A percentile compares a stretch with the other conserved stretches of the same genome.
These are phyloP conservation scores for Cadophora gregata DNA, from an alignment of 2,329 filamentous ascomycete species.

Conservation along the genomic window DNA sequence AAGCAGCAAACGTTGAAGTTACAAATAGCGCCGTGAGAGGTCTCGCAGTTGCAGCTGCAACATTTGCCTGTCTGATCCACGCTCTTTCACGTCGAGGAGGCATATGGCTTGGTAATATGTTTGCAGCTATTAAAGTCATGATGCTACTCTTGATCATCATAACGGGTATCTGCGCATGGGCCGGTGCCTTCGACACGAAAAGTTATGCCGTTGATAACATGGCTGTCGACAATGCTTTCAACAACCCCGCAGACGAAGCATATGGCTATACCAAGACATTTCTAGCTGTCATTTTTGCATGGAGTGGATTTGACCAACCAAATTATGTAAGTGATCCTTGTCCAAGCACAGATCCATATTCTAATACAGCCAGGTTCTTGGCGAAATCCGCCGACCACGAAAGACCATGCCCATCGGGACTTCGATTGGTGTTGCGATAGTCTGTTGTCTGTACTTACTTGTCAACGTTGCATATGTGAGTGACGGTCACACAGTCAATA, in stretches of 20 bases:
- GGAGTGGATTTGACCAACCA: slow-evolving; percentile 51
- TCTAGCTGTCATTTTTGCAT: slow-evolving; percentile 51
- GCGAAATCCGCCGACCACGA: slow-evolving; percentile 49
- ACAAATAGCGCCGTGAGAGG: slow-evolving; percentile 49
- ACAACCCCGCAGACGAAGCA: not conserved
- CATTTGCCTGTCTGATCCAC: slow-evolving; percentile 54
- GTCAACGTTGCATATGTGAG: slow-evolving; percentile 54
- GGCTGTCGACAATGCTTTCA: slow-evolving; percentile 9
- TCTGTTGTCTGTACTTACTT: slow-evolving; percentile 47
- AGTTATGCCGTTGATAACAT: slow-evolving; percentile 6
- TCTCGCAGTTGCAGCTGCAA: slow-evolving; percentile 52
- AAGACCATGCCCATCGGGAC: slow-evolving; percentile 47
- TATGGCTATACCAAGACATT: slow-evolving; percentile 48
- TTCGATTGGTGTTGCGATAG: slow-evolving; percentile 44
- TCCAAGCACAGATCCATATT: too few relatives aligned
- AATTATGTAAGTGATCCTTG: slow-evolving; percentile 38
- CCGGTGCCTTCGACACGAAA: not conserved
- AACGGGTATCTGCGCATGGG: slow-evolving; percentile 42
- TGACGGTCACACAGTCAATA: slow-evolving; percentile 29
- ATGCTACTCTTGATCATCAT: slow-evolving; percentile 54
- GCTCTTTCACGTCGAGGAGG: slow-evolving; percentile 54
- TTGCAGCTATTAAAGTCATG: slow-evolving; percentile 56
- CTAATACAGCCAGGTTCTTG: slow-evolving; percentile 39
- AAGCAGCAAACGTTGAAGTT: slow-evolving; percentile 43
- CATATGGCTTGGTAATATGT: slow-evolving; percentile 56